A percentile compares a stretch with the other conserved stretches of the same genome.
phyloP scores from a whole-genome alignment of 176 grass and related monocot genomes.

The Lolium perenne region DNA sequence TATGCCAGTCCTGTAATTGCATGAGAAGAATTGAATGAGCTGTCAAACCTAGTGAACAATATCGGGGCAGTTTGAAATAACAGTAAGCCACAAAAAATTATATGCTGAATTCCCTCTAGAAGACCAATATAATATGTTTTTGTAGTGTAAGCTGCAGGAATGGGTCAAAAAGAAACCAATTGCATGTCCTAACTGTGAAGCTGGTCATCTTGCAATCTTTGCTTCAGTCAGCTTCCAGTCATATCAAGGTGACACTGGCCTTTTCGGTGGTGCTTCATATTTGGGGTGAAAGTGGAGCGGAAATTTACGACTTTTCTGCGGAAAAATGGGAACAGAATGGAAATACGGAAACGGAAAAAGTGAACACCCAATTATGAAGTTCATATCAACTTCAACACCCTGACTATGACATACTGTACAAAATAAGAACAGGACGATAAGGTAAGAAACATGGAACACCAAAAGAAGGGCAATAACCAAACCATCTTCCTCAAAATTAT shows the following conservation, averaged over 20 bases:
- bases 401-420: not conserved
- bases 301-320: too few species aligned
- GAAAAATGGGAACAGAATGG: too few species aligned
- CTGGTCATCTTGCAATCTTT: not conserved
- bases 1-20: not conserved
- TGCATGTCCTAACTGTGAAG: not conserved
- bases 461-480: not conserved
- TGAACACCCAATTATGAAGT: not conserved
- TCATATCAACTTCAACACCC: not conserved
- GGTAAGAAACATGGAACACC: not conserved
- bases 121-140: not conserved
- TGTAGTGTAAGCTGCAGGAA: not conserved
- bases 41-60: not conserved
- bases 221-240: not conserved
- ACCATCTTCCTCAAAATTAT: conserved; percentile 6
- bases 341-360: too few species aligned
- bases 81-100: not conserved
- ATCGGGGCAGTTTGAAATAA: not conserved
- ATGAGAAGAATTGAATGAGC: conserved; percentile 23
- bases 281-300: too few species aligned
- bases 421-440: not conserved
- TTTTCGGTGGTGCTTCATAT: not conserved
- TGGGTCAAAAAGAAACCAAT: not conserved
- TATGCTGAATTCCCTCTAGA: not conserved
- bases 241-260: not conserved